A percentile compares a stretch with the other conserved stretches of the same genome.
Conservation (phyloP, 371 early-diverging fungal species). For the Circinella minor region DNA sequence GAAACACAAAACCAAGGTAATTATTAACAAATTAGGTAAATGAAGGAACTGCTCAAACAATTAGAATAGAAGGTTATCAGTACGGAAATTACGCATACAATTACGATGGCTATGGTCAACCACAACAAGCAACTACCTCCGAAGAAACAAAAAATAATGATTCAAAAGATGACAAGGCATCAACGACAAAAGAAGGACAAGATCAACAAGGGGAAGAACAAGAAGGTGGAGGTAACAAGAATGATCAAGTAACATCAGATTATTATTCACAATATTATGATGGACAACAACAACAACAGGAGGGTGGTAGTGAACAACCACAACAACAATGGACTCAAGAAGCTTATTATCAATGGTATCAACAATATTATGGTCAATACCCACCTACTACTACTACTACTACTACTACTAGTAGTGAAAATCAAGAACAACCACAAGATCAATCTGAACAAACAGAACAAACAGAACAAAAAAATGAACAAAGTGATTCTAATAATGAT, state of each 20-base stretch:
- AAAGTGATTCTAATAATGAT: background rate
- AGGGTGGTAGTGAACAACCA: conserved; percentile 18
- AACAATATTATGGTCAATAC: conserved; percentile 48
- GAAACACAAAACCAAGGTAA: background rate
- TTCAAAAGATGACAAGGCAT: background rate
- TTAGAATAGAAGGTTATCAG: conserved; percentile 19
- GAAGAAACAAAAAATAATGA: conserved; percentile 3
- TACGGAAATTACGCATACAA: conserved; percentile 22
- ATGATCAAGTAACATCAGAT: conserved; percentile 13
- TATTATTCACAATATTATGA: conserved; percentile 46
- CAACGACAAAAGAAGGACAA: background rate
- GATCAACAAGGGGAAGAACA: conserved; percentile 6
- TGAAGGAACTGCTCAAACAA: background rate
- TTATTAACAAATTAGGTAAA: conserved; percentile 13
- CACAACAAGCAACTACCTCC: conserved; percentile 22
- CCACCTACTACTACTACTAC: background rate
- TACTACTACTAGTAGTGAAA: background rate
- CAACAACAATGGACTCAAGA: conserved; percentile 41
- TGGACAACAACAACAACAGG: background rate
- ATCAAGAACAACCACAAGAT: conserved; percentile 16
- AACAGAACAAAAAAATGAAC: background rate
- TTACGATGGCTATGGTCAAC: conserved; percentile 30
- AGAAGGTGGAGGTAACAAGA: conserved; percentile 19
- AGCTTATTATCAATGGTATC: conserved; percentile 53
- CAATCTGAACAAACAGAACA: conserved; percentile 1